Conservation (phyloP, 2,329 filamentous ascomycete genomes). For the Metarhizium brunneum region DNA sequence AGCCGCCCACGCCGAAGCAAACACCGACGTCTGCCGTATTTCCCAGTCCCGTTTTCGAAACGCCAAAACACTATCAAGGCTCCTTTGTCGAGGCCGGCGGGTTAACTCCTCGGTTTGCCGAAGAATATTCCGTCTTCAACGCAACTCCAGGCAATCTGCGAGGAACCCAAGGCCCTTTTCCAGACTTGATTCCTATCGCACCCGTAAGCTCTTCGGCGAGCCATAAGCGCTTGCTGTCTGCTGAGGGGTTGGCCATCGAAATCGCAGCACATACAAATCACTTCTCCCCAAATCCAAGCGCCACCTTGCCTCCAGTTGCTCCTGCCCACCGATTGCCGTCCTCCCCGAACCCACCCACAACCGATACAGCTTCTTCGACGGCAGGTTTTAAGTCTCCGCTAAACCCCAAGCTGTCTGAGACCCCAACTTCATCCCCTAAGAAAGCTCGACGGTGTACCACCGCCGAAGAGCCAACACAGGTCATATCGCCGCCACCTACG, state of each 20-base stretch:
- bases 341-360: slow-evolving; percentile 38
- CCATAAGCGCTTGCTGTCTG: slow-evolving; percentile 43
- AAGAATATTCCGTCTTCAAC: slow-evolving; percentile 58
- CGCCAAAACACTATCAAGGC: slow-evolving; percentile 39
- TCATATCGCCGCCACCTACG: slow-evolving; percentile 51
- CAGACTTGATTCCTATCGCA: slow-evolving; percentile 31
- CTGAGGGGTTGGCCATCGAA: slow-evolving; percentile 38
- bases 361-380: slow-evolving; percentile 19
- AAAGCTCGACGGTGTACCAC: slow-evolving; percentile 34
- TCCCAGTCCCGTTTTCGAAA: slow-evolving; percentile 47
- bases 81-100: slow-evolving; percentile 39
- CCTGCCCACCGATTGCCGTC: slow-evolving; percentile 48
- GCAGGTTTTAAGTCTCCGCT: slow-evolving; percentile 15
- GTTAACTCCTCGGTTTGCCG: slow-evolving; percentile 54
- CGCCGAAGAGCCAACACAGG: slow-evolving; percentile 32
- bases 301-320: slow-evolving; percentile 50
- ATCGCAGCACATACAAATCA: slow-evolving; percentile 55
- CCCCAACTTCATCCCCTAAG: slow-evolving; percentile 24
- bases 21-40: slow-evolving; percentile 46
- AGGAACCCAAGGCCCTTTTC: slow-evolving; percentile 34
- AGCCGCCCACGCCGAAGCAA: slow-evolving; percentile 48
- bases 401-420: slow-evolving; percentile 19
- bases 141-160: slow-evolving; percentile 51
- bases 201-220: slow-evolving; percentile 23
- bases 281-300: slow-evolving; percentile 42